Conservation (phyloP, 139 green algal species). For the Chlamydomonas schloesseri region DNA sequence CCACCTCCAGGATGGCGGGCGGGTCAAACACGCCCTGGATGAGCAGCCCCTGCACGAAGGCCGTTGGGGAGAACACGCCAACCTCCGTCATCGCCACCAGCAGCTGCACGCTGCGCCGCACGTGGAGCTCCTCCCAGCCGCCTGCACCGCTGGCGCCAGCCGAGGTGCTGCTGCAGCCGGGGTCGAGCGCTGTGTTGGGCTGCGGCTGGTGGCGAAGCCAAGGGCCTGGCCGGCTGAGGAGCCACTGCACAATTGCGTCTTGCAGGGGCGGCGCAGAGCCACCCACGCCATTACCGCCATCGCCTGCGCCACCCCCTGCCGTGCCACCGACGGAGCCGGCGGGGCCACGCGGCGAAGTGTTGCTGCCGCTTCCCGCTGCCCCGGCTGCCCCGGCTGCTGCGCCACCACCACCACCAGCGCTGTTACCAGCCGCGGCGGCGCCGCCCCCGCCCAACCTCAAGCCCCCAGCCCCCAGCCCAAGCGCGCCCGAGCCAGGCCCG, state of each 20-base stretch:
- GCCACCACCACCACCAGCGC: too few species aligned
- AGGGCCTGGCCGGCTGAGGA: neutral
- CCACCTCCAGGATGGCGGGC: neutral
- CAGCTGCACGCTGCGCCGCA: constrained; percentile 25
- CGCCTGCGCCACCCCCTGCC: too few species aligned
- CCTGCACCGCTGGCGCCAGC: neutral
- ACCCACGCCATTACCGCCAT: neutral
- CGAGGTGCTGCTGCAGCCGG: neutral
- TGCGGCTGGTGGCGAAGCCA: neutral
- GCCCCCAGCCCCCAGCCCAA: too few species aligned
- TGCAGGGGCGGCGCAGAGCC: neutral
- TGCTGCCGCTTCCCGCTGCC: too few species aligned
- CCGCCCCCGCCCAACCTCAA: too few species aligned
- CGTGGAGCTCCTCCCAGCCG: constrained; percentile 23
- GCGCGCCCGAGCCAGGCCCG: too few species aligned
- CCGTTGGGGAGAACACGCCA: neutral
- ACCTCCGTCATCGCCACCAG: constrained; percentile 27
- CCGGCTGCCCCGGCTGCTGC: too few species aligned
- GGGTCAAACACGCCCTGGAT: constrained; percentile 13
- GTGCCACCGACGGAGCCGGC: too few species aligned
- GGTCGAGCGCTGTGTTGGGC: too few species aligned
- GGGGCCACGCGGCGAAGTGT: too few species aligned
- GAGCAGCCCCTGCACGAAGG: constrained; percentile 20
- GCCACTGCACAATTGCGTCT: neutral
- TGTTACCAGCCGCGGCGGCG: too few species aligned